Conservation (phyloP, 2,329 filamentous ascomycete genomes). For the Colletotrichum lentis region DNA sequence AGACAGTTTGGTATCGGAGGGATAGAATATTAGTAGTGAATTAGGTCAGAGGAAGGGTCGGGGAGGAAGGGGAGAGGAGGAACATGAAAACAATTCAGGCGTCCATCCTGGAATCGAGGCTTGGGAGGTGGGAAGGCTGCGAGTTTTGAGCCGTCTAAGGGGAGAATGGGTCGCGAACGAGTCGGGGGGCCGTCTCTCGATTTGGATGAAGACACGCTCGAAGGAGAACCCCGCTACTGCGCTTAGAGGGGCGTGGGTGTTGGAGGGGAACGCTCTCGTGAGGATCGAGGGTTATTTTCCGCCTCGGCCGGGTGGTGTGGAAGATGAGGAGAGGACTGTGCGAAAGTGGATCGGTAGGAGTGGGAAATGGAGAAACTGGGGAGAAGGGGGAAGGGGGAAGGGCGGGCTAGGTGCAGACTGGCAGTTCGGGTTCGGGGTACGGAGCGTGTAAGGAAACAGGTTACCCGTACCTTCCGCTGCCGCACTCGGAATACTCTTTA, state of each 20-base stretch:
- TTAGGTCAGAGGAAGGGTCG: conserved; percentile 28
- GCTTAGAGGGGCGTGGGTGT: conserved; percentile 29
- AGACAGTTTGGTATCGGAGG: conserved; percentile 12
- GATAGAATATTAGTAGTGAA: conserved; percentile 27
- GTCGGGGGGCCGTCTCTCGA: conserved; percentile 27
- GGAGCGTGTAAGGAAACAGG: conserved; percentile 1
- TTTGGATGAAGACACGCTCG: conserved; percentile 37
- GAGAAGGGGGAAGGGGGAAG: not conserved
- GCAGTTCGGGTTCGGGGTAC: conserved; percentile 9
- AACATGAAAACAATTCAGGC: conserved; percentile 30
- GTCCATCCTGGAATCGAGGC: conserved; percentile 3
- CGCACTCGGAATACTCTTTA: not conserved
- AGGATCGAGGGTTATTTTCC: conserved; percentile 21
- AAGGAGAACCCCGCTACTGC: conserved; percentile 26
- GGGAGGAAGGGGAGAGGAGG: conserved; percentile 3
- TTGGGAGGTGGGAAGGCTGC: conserved; percentile 33
- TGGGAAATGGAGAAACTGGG: not conserved
- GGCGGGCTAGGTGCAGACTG: not conserved
- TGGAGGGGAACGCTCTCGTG: conserved; percentile 10
- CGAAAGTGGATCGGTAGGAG: conserved; percentile 15
- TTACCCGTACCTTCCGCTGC: not conserved
- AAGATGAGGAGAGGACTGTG: conserved; percentile 10
- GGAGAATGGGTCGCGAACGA: conserved; percentile 26
- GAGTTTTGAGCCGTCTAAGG: conserved; percentile 33
- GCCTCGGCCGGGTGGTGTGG: conserved; percentile 27